These are phyloP conservation scores for Ricinus communis DNA, from an alignment of 345 rosid genomes.

Conservation along the genomic window DNA sequence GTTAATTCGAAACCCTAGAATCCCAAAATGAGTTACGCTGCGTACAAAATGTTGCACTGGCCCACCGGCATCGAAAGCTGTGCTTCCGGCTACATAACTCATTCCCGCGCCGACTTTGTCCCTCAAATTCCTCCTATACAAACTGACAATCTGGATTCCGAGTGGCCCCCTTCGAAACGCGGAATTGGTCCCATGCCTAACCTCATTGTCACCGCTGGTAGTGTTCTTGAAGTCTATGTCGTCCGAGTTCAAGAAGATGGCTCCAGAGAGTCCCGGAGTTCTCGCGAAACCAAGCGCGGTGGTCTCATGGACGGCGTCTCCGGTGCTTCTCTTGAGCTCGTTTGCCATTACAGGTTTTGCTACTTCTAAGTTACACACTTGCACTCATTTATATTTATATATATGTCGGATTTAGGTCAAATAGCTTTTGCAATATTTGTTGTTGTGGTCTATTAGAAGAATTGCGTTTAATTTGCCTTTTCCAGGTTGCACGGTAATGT, in stretches of 20 bases:
- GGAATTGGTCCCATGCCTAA: constrained; percentile 74
- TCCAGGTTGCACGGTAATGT: constrained; percentile 87
- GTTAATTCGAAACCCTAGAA: constrained; percentile 17
- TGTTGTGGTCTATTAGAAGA: no score
- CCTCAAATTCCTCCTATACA: constrained; percentile 50
- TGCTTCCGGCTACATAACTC: constrained; percentile 82
- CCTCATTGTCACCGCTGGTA: constrained; percentile 69
- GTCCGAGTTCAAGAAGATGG: constrained; percentile 82
- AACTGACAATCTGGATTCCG: constrained; percentile 66
- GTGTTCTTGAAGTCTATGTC: constrained; percentile 75
- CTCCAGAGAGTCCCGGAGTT: constrained; percentile 40
- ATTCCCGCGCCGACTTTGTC: constrained; percentile 59
- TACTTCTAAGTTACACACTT: background rate
- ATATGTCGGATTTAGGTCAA: background rate
- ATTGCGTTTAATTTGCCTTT: no score
- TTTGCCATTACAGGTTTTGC: constrained; percentile 78
- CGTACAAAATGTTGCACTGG: constrained; percentile 96
- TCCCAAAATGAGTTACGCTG: constrained; percentile 79
- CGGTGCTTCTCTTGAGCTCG: constrained; percentile 83
- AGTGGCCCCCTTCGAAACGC: constrained; percentile 53
- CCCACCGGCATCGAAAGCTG: constrained; percentile 86
- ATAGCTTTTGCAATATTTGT: background rate
- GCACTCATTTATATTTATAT: background rate
- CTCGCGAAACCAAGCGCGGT: constrained; percentile 58
- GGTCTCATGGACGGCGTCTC: constrained; percentile 79